phyloP scores from a whole-genome alignment of 495 filamentous ascomycete genomes.

The Sordaria brevicollis region DNA sequence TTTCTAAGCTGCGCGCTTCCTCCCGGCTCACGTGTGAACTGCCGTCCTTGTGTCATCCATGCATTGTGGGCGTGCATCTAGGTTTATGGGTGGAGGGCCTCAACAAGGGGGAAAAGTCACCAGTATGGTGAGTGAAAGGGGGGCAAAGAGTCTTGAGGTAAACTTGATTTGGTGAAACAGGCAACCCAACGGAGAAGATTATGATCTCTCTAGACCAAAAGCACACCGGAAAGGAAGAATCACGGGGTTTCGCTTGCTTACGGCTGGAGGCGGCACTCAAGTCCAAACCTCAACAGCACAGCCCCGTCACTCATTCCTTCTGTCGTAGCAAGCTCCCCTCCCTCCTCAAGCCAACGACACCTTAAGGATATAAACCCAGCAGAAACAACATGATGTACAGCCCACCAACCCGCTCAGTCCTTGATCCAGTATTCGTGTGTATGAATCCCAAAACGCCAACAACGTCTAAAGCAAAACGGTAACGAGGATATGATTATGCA shows the following conservation, averaged over 20 bases:
- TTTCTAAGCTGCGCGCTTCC: neutral
- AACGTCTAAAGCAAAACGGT: neutral
- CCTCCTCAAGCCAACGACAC: neutral
- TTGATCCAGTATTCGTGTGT: constrained; percentile 4
- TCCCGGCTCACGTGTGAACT: neutral
- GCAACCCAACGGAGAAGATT: neutral
- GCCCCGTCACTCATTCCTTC: neutral
- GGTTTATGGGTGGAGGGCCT: neutral
- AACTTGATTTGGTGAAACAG: neutral
- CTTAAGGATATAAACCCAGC: neutral
- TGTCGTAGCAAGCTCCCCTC: neutral
- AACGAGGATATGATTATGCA: constrained; percentile 9
- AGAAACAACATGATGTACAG: constrained; percentile 8
- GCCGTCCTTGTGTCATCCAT: neutral
- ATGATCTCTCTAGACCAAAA: neutral
- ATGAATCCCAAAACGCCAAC: constrained; percentile 1
- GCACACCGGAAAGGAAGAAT: neutral
- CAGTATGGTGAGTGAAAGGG: neutral
- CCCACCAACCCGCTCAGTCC: neutral
- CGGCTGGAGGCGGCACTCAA: neutral
- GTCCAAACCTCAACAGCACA: neutral
- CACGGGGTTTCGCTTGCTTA: neutral
- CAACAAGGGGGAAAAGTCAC: neutral
- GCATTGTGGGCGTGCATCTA: neutral
- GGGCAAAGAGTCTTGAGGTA: neutral